phyloP scores from a whole-genome alignment of 2,329 filamentous ascomycete species.

The Daldinia sp. region DNA sequence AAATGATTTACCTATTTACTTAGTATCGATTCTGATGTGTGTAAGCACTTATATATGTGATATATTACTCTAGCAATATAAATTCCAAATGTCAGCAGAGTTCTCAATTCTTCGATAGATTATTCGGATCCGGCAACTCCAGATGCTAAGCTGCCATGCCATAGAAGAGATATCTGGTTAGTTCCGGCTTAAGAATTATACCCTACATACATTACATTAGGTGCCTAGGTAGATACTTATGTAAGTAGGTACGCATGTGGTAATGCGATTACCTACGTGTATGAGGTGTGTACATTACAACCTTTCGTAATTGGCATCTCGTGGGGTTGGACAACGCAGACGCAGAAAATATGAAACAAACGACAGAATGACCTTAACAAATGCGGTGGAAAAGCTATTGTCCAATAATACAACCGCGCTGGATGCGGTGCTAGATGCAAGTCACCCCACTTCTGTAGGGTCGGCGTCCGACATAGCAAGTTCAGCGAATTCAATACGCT shows the following conservation, averaged over 20 bases:
- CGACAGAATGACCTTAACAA: conserved; percentile 28
- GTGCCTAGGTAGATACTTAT: no score
- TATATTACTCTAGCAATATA: no score
- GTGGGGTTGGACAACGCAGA: conserved; percentile 23
- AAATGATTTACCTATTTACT: no score
- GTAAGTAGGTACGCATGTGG: neutral
- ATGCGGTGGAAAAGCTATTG: conserved; percentile 16
- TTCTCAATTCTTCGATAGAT: no score
- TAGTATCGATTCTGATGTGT: no score
- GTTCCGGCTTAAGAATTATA: neutral
- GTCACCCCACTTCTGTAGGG: conserved; percentile 14
- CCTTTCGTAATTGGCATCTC: neutral
- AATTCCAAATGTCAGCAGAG: no score
- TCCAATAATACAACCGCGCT: conserved; percentile 19
- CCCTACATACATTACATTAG: neutral
- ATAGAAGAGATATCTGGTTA: neutral
- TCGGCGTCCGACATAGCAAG: conserved; percentile 25
- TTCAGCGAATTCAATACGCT: conserved; percentile 2
- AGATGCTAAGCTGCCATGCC: no score
- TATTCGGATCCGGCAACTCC: no score
- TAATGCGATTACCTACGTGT: neutral
- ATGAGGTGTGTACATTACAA: neutral
- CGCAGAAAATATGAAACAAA: conserved; percentile 36
- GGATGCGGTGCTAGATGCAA: neutral
- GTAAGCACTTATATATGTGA: no score